Percentiles rank a stretch among this genome's conserved stretches.
phyloP scores from a whole-genome alignment of 768 basidiomycete species.

The Chlorophyllum brunneum region DNA sequence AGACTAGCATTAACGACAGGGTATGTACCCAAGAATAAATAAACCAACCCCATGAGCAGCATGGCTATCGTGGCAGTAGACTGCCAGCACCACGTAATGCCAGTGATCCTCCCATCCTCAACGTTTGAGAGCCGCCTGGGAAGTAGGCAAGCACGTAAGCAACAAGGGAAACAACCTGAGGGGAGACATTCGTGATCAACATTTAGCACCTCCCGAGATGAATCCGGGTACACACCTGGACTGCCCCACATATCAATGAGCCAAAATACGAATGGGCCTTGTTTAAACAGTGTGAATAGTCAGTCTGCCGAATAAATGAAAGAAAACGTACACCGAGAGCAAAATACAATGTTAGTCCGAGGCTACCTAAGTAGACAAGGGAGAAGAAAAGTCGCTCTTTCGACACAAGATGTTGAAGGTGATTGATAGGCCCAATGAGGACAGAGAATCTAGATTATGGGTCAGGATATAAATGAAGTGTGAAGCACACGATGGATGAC shows the following conservation, averaged over 20 bases:
- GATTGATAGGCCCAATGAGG: conserved; percentile 88
- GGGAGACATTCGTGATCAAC: conserved; percentile 2
- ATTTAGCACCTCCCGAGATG: too few relatives aligned
- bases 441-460: conserved; percentile 60
- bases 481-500: not conserved
- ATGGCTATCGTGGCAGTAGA: conserved; percentile 67
- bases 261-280: conserved; percentile 85
- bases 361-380: conserved; percentile 73
- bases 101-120: conserved; percentile 75
- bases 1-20: not conserved
- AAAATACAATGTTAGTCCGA: conserved; percentile 88
- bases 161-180: conserved; percentile 74
- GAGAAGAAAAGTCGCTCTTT: conserved; percentile 85
- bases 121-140: conserved; percentile 81
- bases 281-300: not conserved
- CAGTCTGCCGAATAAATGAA: not conserved
- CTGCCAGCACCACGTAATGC: conserved; percentile 82
- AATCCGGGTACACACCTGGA: conserved; percentile 55
- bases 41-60: not conserved
- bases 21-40: conserved; percentile 12
- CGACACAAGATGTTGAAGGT: conserved; percentile 83
- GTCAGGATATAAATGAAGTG: not conserved
- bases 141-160: conserved; percentile 94
- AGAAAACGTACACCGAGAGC: conserved; percentile 69
- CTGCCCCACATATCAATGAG: conserved; percentile 74